Evolutionary conservation across 148 eudicot genomes (phyloP), one percentile per base, ranked within the genome.

Genomic region (Cornus controversa): DNA sequence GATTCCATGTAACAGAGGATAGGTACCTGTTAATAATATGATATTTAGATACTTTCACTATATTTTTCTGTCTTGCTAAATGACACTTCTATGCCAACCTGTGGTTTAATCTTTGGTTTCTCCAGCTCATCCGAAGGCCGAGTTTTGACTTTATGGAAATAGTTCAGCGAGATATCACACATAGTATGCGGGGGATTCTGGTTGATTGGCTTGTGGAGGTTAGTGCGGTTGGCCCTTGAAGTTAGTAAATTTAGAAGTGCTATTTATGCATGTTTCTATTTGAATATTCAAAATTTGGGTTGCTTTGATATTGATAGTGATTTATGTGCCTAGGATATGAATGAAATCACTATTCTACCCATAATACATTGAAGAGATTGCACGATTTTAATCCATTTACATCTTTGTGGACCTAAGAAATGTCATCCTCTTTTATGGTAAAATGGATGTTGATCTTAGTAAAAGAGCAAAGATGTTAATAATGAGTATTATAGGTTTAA

Each of bases 131-230:
- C 62, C 86, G 83, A 70, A 89, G 90, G 77, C 89, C 90, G 60
- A 73, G 54, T 24, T 72, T 64, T 67, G 80, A 81, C 76, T 91
- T 84, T 54, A 91, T 91, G 93, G 96, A 91, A 64, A 88, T 76
- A 67, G 83, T 88, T 71, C 98, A 93, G 58, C 85, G 83, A 60
- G 98, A 91, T 78, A 84, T 91, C 68, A 88, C 89, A 77, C 87
- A 87, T 67, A 84, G 91, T 90, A 93, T 93, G 98, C 81, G 98
- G 64, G 93, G 88, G 29, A 89, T 93, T 70, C 87, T 93, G 31
- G 84, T 93, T 80, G 98, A 93, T 84, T 93, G 98, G 98, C 93
- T 93, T 78, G 91, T 93, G 72, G 98, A 93, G 98, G 98, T 93
- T 45, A 66, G 90, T 82, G 72, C 69, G 14, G 14, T 75, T 71